Base-by-base conservation (phyloP, 768 basidiomycete genomes). In the Kondoa malvinella region DNA sequence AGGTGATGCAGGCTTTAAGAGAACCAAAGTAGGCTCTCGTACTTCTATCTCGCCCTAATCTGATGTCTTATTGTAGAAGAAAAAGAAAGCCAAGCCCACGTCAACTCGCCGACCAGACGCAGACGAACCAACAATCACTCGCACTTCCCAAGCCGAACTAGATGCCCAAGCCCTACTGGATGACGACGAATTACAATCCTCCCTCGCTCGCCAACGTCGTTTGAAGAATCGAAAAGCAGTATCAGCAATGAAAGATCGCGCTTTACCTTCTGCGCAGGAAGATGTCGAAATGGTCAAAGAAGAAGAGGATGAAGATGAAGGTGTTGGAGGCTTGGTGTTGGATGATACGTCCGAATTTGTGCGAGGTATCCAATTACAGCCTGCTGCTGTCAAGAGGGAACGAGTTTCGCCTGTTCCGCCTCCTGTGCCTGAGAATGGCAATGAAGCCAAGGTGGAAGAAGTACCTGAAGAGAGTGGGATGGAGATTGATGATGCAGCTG, bases 331-430 rank as follows among this genome's bases (percentile, higher is more conserved):
- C 26, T 80, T 96, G 33, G 88, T 87, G 0, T 91, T 99, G 70
- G 92, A 97, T 74, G 92, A 96, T 72, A 97, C 94, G 0, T 90
- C 91, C 0, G 94, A 96, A 76, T 99, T 99, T 71, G 89, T 97
- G 56, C 85, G 92, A 21, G 85, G 79, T 67, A 76, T 66, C 31
- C 34, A 56, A 2, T 16, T 50, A 8, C 57, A 65, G 50, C 66
- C 69, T 21, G 62, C 58, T 26, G 25, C 34, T 17, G 25, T 65
- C 14, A 69, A 62, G 56, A 25, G 57, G 21, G 34, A 69, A 31
- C 67, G 65, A 3, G 21, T 59, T 15, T 25, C 57, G 27, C 56
- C 64, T 4, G 62, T 25, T 65, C 63, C 40, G 4, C 34, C 58
- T 77, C 27, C 76, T 71, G 56, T 76, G 77, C 67, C 76, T 77